Evolutionary conservation across 78 protist genomes (phyloP).

Genomic region (Mastigamoeba balamuthi): DNA sequence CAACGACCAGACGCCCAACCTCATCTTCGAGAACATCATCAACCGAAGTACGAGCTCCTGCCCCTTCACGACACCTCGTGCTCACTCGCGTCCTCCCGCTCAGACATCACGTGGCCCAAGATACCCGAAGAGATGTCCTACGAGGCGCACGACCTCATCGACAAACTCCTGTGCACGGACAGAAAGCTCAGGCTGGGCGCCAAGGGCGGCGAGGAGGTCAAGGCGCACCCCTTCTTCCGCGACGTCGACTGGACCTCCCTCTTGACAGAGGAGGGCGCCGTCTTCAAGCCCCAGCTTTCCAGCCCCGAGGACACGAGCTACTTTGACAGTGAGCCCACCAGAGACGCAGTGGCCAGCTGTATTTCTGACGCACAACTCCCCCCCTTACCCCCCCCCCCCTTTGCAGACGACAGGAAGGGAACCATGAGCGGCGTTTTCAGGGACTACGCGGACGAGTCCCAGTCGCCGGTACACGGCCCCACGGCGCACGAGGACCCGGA

Average conservation of each 20-base stretch:
- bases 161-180: constrained; percentile 22
- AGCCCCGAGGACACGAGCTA: not conserved
- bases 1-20: constrained; percentile 58
- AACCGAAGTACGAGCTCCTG: not conserved
- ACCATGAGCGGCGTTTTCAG: no score
- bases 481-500: no score
- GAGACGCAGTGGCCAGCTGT: no score
- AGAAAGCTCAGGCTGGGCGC: constrained; percentile 38
- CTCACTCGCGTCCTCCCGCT: not conserved
- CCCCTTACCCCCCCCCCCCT: no score
- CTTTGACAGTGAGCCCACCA: not conserved
- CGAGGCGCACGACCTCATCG: not conserved
- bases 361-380: no score
- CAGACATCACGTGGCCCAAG: not conserved
- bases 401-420: no score
- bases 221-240: constrained; percentile 76
- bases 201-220: constrained; percentile 52
- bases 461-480: no score
- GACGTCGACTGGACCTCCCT: constrained; percentile 65
- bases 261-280: constrained; percentile 34
- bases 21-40: constrained; percentile 41
- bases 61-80: not conserved
- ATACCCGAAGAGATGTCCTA: not conserved
- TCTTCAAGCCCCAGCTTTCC: constrained; percentile 21
- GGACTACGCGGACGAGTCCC: no score